Evolutionary conservation across 192 early-diverging fungal species (phyloP), one percentile per base, ranked within the genome.

Genomic region (Podila clonocystis): DNA sequence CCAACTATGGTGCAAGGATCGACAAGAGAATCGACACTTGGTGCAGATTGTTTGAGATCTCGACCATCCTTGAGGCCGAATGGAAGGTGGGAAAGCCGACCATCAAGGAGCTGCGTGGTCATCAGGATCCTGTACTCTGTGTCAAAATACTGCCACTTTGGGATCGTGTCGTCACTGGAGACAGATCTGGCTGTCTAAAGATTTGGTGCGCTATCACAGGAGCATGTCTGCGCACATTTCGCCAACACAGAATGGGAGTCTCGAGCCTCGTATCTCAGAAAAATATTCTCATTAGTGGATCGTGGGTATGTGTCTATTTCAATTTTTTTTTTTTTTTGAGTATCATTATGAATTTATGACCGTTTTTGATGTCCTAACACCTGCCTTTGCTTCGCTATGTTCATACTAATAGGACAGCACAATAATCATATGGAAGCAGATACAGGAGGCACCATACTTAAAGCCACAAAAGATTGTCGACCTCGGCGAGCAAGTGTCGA

Each of bases 171-270:
- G 70, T 80, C 17, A 80, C 61, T 15, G 77, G 77, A 9, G 77
- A 80, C 50, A 70, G 65, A 9, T 22, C 68, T 4, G 77, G 77
- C 5, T 64, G 50, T 49, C 50, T 80, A 5, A 67, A 30, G 28
- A 36, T 80, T 0, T 80, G 77, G 77, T 80, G 77, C 58, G 45
- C 77, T 6, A n/a, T 59, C 3, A 80, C 77, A 24, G 70, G 70
- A 4, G 41, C 20, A 7, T 68, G 66, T 50, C 67, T 80, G 15
- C 52, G 63, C 52, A 68, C 50, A 0, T 64, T 64, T 22, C 72
- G 67, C 24, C 50, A 68, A 5, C 76, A 73, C 49, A 63, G 63
- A 62, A 80, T 80, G 77, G 70, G 70, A 15, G 55, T 80, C 22
- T 73, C 77, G 4, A 62, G 62, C 9, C 34, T 80, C 17, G 50